A percentile compares a stretch with the other conserved stretches of the same genome.
Conservation (phyloP, 345 rosid genomes). For the Theobroma cacao region DNA sequence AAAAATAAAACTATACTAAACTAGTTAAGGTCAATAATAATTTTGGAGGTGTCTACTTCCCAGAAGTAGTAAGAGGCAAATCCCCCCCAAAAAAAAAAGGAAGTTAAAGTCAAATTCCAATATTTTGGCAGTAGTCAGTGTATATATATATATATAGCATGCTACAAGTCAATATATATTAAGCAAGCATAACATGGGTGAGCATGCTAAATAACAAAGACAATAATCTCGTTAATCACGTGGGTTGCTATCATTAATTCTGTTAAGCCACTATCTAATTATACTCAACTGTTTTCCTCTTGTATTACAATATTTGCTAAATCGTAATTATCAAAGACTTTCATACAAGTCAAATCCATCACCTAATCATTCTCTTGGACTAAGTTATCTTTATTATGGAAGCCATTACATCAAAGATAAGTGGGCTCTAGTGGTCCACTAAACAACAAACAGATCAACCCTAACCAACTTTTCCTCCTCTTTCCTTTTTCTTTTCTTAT, state of each 20-base stretch:
- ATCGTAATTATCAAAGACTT: background rate
- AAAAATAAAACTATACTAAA: no score
- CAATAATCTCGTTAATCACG: constrained; percentile 6
- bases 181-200: no score
- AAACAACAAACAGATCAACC: background rate
- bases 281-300: background rate
- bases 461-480: background rate
- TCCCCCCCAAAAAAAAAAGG: background rate
- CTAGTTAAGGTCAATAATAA: no score
- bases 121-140: background rate
- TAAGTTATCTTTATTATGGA: background rate
- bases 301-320: background rate
- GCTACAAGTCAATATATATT: background rate
- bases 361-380: constrained; percentile 22
- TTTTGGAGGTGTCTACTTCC: background rate
- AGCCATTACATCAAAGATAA: background rate
- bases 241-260: background rate
- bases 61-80: background rate
- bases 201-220: background rate
- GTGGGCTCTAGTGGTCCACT: background rate
- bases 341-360: background rate
- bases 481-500: background rate
- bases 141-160: no score
- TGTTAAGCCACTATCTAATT: background rate
- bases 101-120: background rate